Percentiles rank a stretch among this genome's conserved stretches.
Conservation (phyloP, 2,329 filamentous ascomycete species). For the Ciborinia camelliae region DNA sequence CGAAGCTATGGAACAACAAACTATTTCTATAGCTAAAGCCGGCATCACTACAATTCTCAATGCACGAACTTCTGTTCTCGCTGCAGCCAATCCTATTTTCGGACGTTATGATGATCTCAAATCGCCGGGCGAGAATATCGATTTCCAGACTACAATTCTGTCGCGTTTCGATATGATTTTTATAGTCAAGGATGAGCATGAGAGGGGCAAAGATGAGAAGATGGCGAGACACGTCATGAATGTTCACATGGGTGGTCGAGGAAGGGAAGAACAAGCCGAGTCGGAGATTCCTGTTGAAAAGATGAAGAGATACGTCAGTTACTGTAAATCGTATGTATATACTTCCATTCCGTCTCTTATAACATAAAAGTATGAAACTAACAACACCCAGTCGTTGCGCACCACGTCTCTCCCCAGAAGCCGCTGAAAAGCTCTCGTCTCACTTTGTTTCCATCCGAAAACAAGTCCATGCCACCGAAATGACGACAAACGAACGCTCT, state of each 20-base stretch:
- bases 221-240: conserved; percentile 98
- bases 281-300: conserved; percentile 92
- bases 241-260: conserved; percentile 89
- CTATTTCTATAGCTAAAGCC: conserved; percentile 97
- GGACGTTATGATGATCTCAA: conserved; percentile 98
- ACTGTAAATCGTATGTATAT: conserved; percentile 82
- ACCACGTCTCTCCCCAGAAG: conserved; percentile 82
- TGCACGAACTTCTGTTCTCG: conserved; percentile 88
- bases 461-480: conserved; percentile 87
- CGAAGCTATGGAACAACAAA: conserved; percentile 99
- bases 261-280: conserved; percentile 76
- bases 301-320: conserved; percentile 96
- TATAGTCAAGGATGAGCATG: conserved; percentile 94
- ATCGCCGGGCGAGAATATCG: conserved; percentile 95
- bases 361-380: conserved; percentile 7
- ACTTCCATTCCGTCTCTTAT: background rate
- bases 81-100: conserved; percentile 95
- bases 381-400: conserved; percentile 70
- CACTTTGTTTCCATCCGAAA: conserved; percentile 96
- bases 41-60: conserved; percentile 98
- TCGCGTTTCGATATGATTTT: conserved; percentile 99
- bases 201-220: conserved; percentile 80
- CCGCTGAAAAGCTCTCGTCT: conserved; percentile 91
- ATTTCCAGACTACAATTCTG: conserved; percentile 97
- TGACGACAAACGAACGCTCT: conserved; percentile 84